Evolutionary conservation across 2,329 filamentous ascomycete genomes (phyloP), one percentile per base, ranked within the genome.

Genomic region (Shiraia bambusicola): DNA sequence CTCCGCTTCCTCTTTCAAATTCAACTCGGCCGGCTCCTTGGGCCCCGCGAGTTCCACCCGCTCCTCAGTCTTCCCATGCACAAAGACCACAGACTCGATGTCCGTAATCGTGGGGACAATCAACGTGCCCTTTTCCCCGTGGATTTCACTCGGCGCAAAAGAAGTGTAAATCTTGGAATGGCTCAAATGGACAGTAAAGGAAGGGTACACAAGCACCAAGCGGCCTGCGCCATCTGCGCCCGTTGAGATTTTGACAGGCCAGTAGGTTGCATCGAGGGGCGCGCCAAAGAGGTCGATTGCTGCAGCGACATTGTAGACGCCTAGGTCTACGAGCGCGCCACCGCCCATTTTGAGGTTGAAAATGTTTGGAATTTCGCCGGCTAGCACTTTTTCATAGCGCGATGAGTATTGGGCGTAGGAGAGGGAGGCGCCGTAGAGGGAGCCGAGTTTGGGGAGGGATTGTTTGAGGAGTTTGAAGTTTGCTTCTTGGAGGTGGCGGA

Each of bases 401-500:
- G 61, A 67, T 34, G 66, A 71, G 66, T 71, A 76, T 25, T 71
- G 70, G 2, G 71, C 70, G 43, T 68, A 76, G 32, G 61, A 69
- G 27, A 77, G 59, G 40, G 57, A 69, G 7, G 73, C 74, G 32
- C 74, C 74, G 42, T 69, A 71, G 32, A 77, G 61, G 0, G 56
- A 55, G 0, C 73, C 73, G 2, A 76, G 51, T n/a, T 58, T 58
- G 28, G 63, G 55, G 13, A 74, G 59, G 8, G 54, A 54, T 6
- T 56, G 45, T 31, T 71, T 71, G 24, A 76, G 54, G 22, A 70
- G 56, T 40, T 71, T 71, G 66, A 73, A 76, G 56, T 76, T 76
- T 29, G 65, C 61, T 59, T 76, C 74, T 59, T 76, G 74, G 35
- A 76, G 69, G 52, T 77, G 74, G 26, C 74, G 63, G 63, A 68